These are phyloP conservation scores for Liriodendron chinense DNA, from an alignment of 164 flowering plant genomes.

Conservation along the genomic window DNA sequence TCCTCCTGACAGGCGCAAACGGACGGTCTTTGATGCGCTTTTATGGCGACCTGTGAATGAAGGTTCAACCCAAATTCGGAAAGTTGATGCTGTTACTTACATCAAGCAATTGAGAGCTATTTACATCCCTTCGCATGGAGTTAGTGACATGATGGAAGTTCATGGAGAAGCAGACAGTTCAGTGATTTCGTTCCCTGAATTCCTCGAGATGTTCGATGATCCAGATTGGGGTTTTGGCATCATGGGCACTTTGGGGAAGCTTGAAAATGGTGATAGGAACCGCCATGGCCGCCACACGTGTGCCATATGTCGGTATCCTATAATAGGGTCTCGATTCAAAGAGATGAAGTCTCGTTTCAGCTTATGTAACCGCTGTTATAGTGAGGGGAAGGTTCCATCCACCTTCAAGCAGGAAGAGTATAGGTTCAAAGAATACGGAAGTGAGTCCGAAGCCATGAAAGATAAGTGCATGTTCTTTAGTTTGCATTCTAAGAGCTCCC, in stretches of 20 bases:
- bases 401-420: conserved; percentile 72
- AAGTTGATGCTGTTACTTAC: conserved; percentile 60
- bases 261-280: conserved; percentile 71
- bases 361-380: conserved; percentile 82
- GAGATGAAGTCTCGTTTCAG: conserved; percentile 76
- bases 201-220: conserved; percentile 81
- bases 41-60: conserved; percentile 84
- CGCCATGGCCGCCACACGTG: conserved; percentile 85
- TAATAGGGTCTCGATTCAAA: conserved; percentile 89
- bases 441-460: conserved; percentile 75
- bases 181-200: conserved; percentile 64
- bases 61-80: conserved; percentile 55
- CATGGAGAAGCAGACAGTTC: conserved; percentile 69
- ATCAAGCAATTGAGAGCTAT: conserved; percentile 77
- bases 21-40: conserved; percentile 86
- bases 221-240: conserved; percentile 94
- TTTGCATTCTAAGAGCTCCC: conserved; percentile 43
- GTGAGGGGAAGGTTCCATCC: conserved; percentile 95
- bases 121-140: conserved; percentile 70
- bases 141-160: conserved; percentile 74
- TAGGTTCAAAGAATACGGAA: conserved; percentile 77
- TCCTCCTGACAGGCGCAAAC: conserved; percentile 64
- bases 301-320: conserved; percentile 81
- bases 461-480: conserved; percentile 81
- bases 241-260: conserved; percentile 71